A percentile compares a stretch with the other conserved stretches of the same genome.
Conservation (phyloP, 371 early-diverging fungal genomes). For the Coelomomyces lativittatus region DNA sequence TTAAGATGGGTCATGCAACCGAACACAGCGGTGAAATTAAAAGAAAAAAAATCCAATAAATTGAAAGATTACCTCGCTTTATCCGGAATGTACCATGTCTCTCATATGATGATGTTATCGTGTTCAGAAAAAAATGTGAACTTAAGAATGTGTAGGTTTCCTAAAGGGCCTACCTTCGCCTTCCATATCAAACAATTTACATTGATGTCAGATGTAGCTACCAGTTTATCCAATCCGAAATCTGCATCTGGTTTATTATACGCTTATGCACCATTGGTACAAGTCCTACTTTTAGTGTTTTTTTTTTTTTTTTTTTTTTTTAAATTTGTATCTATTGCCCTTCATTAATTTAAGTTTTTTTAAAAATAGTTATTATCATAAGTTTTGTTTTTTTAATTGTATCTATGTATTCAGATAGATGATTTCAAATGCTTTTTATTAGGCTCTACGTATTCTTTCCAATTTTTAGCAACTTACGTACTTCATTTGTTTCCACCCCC, state of each 20-base stretch:
- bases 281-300: too few species aligned
- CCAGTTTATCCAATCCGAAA: constrained; percentile 60
- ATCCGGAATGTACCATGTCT: constrained; percentile 65
- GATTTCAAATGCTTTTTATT: too few species aligned
- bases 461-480: too few species aligned
- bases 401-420: too few species aligned
- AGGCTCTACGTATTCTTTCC: too few species aligned
- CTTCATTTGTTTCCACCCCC: too few species aligned
- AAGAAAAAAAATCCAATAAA: constrained; percentile 76
- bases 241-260: constrained; percentile 53
- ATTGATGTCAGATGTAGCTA: constrained; percentile 60
- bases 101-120: constrained; percentile 74
- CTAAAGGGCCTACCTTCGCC: constrained; percentile 84
- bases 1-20: constrained; percentile 80
- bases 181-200: constrained; percentile 71
- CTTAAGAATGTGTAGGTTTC: constrained; percentile 64
- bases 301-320: too few species aligned
- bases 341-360: too few species aligned
- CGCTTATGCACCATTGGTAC: constrained; percentile 59
- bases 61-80: constrained; percentile 81
- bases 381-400: too few species aligned
- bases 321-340: too few species aligned
- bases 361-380: too few species aligned
- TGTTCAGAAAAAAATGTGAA: constrained; percentile 52
- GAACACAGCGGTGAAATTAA: constrained; percentile 53